Percentiles rank a stretch among this genome's conserved stretches.
Evolutionary conservation across 108 stramenopile species (phyloP).

Genomic region (Cylindrotheca fusiformis): DNA sequence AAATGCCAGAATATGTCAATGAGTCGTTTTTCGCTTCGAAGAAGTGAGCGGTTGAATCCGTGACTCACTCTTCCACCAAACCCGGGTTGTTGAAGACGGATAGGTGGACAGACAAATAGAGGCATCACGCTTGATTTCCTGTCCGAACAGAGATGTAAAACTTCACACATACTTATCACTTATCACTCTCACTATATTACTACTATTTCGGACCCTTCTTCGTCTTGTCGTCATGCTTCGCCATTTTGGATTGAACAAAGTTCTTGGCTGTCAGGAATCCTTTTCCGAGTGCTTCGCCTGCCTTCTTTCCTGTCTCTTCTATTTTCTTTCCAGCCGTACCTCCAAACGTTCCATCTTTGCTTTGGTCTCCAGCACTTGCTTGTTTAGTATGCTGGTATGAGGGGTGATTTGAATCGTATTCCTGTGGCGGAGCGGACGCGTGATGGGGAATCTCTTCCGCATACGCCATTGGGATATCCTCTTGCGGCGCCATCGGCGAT

Average conservation of each 20-base stretch:
- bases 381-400: too few relatives aligned
- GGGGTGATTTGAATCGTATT: too few relatives aligned
- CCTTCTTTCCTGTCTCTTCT: not conserved
- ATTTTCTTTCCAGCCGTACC: not conserved
- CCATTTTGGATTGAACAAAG: not conserved
- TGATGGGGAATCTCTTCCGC: not conserved
- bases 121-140: too few relatives aligned
- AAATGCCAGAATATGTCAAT: too few relatives aligned
- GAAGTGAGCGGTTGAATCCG: too few relatives aligned
- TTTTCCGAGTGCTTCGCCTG: not conserved
- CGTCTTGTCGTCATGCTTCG: not conserved
- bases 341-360: not conserved
- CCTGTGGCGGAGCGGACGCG: not conserved
- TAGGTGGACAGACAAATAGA: too few relatives aligned
- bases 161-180: not conserved
- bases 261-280: not conserved
- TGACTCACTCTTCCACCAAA: too few relatives aligned
- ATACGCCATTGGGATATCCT: not conserved
- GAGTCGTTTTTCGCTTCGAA: too few relatives aligned
- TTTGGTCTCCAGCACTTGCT: not conserved
- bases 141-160: too few relatives aligned
- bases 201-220: too few relatives aligned
- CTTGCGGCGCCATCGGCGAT: not conserved
- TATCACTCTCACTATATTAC: slow-evolving; percentile 7
- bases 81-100: too few relatives aligned